A percentile compares a stretch with the other conserved stretches of the same genome.
These are phyloP conservation scores for Halophytophthora polymorphica DNA, from an alignment of 352 stramenopile species.

Conservation along the genomic window DNA sequence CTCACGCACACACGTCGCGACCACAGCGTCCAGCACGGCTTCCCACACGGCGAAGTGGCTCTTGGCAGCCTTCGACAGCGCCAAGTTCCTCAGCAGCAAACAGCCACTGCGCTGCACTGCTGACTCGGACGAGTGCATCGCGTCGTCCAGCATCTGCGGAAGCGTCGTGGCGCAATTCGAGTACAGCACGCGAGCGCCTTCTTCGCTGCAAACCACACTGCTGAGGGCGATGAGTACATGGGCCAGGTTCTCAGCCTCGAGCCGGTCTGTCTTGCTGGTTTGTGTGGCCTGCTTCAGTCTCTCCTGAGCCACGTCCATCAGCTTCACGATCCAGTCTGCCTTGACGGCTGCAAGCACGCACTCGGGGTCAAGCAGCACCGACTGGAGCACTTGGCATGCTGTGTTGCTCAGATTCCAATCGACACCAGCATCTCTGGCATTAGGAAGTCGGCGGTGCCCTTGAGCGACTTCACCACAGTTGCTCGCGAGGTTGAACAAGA, in stretches of 20 bases:
- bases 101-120: slow-evolving; percentile 26
- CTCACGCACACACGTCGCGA: slow-evolving; percentile 21
- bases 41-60: slow-evolving; percentile 66
- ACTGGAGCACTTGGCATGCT: slow-evolving; percentile 44
- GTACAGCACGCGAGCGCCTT: slow-evolving; percentile 41
- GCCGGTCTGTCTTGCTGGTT: slow-evolving; percentile 30
- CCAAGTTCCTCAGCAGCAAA: slow-evolving; percentile 60
- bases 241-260: slow-evolving; percentile 32
- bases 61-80: slow-evolving; percentile 46
- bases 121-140: slow-evolving; percentile 29
- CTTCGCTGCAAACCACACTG: slow-evolving; percentile 38
- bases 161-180: slow-evolving; percentile 28
- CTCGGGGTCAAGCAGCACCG: slow-evolving; percentile 44
- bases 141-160: slow-evolving; percentile 41
- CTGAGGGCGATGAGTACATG: slow-evolving; percentile 46
- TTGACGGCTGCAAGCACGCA: slow-evolving; percentile 47
- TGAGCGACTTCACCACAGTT: slow-evolving; percentile 13
- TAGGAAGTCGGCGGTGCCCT: slow-evolving; percentile 2
- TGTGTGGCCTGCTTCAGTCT: slow-evolving; percentile 30
- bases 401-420: slow-evolving; percentile 27
- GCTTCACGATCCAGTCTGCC: slow-evolving; percentile 31
- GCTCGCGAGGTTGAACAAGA: slow-evolving; percentile 21
- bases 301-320: slow-evolving; percentile 37
- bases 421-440: not conserved
- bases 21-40: slow-evolving; percentile 30